Evolutionary conservation across 2,329 filamentous ascomycete species (phyloP).

Genomic region (Neonectria ditissima): DNA sequence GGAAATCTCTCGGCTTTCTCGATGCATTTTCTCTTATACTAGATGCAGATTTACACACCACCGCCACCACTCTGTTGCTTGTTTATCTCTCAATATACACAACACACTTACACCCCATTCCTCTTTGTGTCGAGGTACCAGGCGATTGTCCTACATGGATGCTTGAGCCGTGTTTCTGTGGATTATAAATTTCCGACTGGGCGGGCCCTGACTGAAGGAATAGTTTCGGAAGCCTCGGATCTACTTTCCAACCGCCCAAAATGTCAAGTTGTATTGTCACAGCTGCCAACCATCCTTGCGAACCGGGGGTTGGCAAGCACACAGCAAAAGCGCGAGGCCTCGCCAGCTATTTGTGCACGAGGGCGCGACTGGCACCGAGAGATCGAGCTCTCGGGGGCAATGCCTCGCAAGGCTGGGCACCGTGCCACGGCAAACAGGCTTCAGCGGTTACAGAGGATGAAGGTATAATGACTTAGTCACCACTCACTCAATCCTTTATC

Average conservation of each 20-base stretch:
- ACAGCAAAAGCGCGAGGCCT: too few species aligned
- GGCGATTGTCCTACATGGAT: background rate
- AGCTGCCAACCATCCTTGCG: too few species aligned
- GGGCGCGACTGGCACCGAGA: too few species aligned
- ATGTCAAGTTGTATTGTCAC: too few species aligned
- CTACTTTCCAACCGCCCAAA: background rate
- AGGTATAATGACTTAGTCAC: too few species aligned
- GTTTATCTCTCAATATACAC: background rate
- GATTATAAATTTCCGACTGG: conserved; percentile 16
- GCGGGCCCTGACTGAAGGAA: background rate
- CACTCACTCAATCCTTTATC: too few species aligned
- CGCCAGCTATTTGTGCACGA: background rate
- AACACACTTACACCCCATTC: background rate
- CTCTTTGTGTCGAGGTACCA: background rate
- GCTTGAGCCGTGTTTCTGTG: conserved; percentile 5
- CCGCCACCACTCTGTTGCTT: conserved; percentile 17
- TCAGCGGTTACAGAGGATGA: too few species aligned
- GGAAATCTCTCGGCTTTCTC: conserved; percentile 27
- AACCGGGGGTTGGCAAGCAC: too few species aligned
- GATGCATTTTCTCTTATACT: conserved; percentile 16
- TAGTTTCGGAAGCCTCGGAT: conserved; percentile 21
- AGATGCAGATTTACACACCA: conserved; percentile 23
- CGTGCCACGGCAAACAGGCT: too few species aligned
- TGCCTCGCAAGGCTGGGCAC: too few species aligned
- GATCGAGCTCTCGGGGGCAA: too few species aligned